A percentile compares a stretch with the other conserved stretches of the same genome.
Conservation (phyloP, 768 basidiomycete genomes). For the Pisolithus sp. region DNA sequence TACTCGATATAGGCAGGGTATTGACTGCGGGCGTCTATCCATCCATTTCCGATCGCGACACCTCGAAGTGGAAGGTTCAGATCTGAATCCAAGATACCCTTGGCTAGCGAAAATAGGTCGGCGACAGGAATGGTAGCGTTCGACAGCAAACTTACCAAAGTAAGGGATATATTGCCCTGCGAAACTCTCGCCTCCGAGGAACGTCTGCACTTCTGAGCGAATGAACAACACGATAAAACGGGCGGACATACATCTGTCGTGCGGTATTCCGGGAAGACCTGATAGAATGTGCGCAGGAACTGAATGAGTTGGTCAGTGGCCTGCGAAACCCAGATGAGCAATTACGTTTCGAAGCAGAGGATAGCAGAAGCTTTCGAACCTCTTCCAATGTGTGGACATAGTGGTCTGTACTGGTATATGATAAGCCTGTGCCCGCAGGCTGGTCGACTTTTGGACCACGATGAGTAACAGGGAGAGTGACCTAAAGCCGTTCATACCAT, state of each 20-base stretch:
- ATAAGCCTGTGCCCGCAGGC: conserved; percentile 93
- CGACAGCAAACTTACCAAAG: conserved; percentile 50
- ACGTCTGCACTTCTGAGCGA: conserved; percentile 57
- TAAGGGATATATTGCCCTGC: conserved; percentile 98
- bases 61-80: conserved; percentile 66
- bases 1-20: conserved; percentile 89
- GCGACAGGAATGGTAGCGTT: neutral
- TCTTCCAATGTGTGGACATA: conserved; percentile 76
- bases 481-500: conserved; percentile 49
- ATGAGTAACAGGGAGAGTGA: conserved; percentile 5
- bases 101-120: conserved; percentile 41
- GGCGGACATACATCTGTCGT: conserved; percentile 65
- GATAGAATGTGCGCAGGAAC: conserved; percentile 85
- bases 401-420: conserved; percentile 78
- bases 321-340: conserved; percentile 31
- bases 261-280: conserved; percentile 83
- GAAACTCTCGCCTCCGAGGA: conserved; percentile 92
- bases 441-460: conserved; percentile 71
- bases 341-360: neutral
- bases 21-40: conserved; percentile 88
- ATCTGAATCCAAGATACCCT: conserved; percentile 61
- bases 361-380: conserved; percentile 32
- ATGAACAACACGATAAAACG: neutral
- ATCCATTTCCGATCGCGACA: conserved; percentile 92
- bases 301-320: conserved; percentile 72